Conservation (phyloP, 2,329 filamentous ascomycete genomes). For the Davidsoniella virescens region DNA sequence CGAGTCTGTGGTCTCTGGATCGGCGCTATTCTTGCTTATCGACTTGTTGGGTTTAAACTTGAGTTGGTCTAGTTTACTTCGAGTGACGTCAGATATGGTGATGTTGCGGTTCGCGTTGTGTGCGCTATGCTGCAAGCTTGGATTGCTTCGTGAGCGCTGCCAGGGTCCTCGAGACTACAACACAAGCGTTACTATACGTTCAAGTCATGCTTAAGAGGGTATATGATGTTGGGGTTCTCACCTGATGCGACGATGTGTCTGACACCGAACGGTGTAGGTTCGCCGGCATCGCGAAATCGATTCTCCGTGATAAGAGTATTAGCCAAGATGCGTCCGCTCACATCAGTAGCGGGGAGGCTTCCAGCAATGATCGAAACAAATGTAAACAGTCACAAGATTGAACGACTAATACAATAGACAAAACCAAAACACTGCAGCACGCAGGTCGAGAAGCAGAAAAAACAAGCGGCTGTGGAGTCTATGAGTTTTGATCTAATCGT, state of each 20-base stretch:
- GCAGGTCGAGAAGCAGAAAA: no score
- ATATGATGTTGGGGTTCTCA: slow-evolving; percentile 14
- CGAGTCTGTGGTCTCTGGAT: slow-evolving; percentile 11
- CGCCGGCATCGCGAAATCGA: slow-evolving; percentile 14
- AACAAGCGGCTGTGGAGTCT: no score
- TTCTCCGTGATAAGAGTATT: slow-evolving; percentile 10
- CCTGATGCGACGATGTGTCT: slow-evolving; percentile 4
- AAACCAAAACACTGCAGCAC: no score
- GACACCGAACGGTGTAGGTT: slow-evolving; percentile 7
- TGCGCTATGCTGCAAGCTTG: slow-evolving; percentile 1
- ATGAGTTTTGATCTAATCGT: no score
- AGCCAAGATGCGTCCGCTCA: not conserved
- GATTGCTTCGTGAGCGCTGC: slow-evolving; percentile 35
- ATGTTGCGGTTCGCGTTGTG: slow-evolving; percentile 2
- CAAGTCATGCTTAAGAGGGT: slow-evolving; percentile 19
- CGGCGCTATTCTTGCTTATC: slow-evolving; percentile 13
- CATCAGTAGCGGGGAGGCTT: not conserved
- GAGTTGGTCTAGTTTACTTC: slow-evolving; percentile 41
- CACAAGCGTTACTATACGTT: slow-evolving; percentile 6
- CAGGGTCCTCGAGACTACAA: slow-evolving; percentile 23
- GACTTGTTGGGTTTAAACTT: slow-evolving; percentile 31
- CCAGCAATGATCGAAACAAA: not conserved
- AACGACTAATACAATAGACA: no score
- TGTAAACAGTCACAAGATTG: not conserved
- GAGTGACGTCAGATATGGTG: slow-evolving; percentile 40